phyloP scores from a whole-genome alignment of 2,329 filamentous ascomycete genomes.

The Zasmidium citrigriseum region DNA sequence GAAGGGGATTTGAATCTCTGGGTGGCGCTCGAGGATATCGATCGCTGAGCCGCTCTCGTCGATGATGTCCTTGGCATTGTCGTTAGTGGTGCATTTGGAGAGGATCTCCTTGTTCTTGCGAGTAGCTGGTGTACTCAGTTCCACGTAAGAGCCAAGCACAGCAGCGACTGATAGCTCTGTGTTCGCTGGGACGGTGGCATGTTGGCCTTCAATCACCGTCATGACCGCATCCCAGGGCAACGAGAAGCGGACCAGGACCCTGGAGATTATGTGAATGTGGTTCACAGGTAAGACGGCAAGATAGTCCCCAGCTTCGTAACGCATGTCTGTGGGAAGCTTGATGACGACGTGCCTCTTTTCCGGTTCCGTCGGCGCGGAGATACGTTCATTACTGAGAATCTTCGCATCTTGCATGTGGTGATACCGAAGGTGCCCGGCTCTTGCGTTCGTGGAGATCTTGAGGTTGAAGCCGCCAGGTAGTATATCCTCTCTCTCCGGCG shows the following conservation, averaged over 20 bases:
- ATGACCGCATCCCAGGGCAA: constrained; percentile 66
- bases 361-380: constrained; percentile 54
- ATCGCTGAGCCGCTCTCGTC: constrained; percentile 57
- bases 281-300: constrained; percentile 67
- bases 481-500: not conserved
- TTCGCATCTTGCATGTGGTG: constrained; percentile 63
- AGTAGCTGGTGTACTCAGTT: constrained; percentile 71
- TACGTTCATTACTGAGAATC: constrained; percentile 54
- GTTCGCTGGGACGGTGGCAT: constrained; percentile 66
- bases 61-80: constrained; percentile 40
- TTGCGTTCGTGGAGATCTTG: constrained; percentile 55
- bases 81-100: constrained; percentile 43
- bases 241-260: constrained; percentile 66
- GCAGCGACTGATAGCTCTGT: constrained; percentile 62
- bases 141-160: constrained; percentile 69
- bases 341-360: constrained; percentile 59
- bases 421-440: constrained; percentile 58
- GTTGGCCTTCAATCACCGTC: constrained; percentile 52
- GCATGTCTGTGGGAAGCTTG: constrained; percentile 49
- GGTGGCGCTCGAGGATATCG: constrained; percentile 68
- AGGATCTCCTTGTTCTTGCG: constrained; percentile 54
- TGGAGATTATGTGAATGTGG: constrained; percentile 59
- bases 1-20: constrained; percentile 62
- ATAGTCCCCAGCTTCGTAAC: constrained; percentile 75
- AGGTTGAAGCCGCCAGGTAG: constrained; percentile 32